phyloP scores from a whole-genome alignment of 73 alveolate genomes.

The Tetrahymena elliotti region DNA sequence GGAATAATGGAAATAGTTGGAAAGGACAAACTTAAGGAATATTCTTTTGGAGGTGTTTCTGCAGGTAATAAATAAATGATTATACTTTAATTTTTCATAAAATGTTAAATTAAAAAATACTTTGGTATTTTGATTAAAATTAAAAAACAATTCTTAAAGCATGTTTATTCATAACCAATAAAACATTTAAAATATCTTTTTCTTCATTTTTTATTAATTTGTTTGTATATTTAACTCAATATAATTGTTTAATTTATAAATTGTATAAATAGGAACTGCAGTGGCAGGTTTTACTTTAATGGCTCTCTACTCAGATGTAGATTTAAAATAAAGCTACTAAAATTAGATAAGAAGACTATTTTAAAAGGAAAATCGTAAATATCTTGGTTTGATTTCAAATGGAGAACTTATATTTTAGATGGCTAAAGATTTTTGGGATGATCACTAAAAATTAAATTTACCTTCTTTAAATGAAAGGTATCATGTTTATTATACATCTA shows the following conservation, averaged over 20 bases:
- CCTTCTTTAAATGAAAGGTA: background rate
- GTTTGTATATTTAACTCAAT: background rate
- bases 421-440: background rate
- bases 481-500: background rate
- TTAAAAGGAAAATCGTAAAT: background rate
- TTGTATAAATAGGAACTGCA: background rate
- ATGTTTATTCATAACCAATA: too few relatives aligned
- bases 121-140: background rate
- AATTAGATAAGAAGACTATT: background rate
- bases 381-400: background rate
- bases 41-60: background rate
- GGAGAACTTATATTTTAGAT: background rate
- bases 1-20: background rate
- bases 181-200: background rate
- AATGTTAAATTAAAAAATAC: background rate
- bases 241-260: background rate
- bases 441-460: background rate
- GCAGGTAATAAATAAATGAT: background rate
- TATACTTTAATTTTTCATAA: background rate
- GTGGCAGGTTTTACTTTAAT: background rate
- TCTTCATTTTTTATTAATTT: background rate
- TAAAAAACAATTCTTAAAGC: background rate
- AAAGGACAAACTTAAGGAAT: background rate
- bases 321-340: background rate
- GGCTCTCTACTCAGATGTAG: background rate